Evolutionary conservation across 2,329 filamentous ascomycete species (phyloP).

Genomic region (Colletotrichum phormii): DNA sequence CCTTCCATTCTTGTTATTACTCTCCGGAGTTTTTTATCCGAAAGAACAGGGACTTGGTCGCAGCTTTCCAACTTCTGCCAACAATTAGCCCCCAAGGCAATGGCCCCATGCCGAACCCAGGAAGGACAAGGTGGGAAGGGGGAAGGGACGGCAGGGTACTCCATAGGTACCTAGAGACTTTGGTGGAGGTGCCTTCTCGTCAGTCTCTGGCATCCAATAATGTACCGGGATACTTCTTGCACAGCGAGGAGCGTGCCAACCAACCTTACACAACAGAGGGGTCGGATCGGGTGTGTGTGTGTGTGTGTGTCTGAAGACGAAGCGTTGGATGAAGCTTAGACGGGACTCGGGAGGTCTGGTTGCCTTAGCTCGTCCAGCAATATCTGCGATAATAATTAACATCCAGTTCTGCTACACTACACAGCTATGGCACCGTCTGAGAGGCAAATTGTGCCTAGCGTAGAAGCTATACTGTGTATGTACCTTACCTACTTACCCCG

Average conservation of each 20-base stretch:
- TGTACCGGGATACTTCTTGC: too few species aligned
- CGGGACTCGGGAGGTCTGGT: background rate
- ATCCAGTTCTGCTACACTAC: background rate
- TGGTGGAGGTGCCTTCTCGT: background rate
- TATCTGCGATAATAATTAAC: background rate
- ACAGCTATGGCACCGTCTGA: background rate
- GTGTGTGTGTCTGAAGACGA: background rate
- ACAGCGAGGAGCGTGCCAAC: background rate
- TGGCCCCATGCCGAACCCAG: background rate
- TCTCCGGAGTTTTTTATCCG: conserved; percentile 31
- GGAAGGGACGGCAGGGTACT: background rate
- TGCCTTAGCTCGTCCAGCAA: background rate
- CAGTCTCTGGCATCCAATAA: background rate
- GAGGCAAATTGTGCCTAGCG: background rate
- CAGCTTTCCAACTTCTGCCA: conserved; percentile 19
- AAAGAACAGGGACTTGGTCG: conserved; percentile 4
- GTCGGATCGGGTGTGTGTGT: background rate
- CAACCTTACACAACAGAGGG: background rate
- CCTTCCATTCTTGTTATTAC: too few species aligned
- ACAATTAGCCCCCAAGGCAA: conserved; percentile 3
- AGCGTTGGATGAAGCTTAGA: background rate
- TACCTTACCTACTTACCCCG: background rate
- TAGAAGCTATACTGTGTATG: background rate
- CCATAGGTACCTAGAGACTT: background rate
- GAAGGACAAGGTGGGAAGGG: conserved; percentile 7